Evolutionary conservation across 179 eudicot species (phyloP).

Genomic region (Silene coronaria): DNA sequence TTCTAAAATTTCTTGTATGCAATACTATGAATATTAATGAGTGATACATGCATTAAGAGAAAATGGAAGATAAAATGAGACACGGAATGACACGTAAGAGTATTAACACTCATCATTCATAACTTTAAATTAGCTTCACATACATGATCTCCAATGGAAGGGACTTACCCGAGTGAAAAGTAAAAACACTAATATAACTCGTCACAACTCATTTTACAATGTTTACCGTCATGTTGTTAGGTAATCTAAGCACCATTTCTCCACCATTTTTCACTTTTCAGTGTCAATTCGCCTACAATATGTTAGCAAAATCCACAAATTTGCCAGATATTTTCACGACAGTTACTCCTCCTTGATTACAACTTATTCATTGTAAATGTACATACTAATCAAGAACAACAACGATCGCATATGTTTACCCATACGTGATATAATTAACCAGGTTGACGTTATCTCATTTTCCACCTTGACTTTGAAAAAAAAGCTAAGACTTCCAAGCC

Average conservation of each 20-base stretch:
- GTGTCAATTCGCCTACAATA: not conserved
- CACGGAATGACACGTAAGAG: too few relatives aligned
- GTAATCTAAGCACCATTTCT: not conserved
- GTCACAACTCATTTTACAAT: not conserved
- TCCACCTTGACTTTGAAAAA: not conserved
- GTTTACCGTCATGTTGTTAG: not conserved
- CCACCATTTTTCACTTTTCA: not conserved
- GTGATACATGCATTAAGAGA: too few relatives aligned
- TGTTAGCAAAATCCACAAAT: not conserved
- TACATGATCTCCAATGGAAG: too few relatives aligned
- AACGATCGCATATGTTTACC: too few relatives aligned
- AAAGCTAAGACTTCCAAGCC: slow-evolving; percentile 66
- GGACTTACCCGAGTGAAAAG: too few relatives aligned
- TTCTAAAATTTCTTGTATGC: too few relatives aligned
- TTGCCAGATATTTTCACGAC: not conserved
- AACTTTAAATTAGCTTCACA: too few relatives aligned
- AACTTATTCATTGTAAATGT: not conserved
- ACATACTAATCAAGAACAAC: not conserved
- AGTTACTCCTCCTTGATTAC: not conserved
- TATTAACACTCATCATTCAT: too few relatives aligned
- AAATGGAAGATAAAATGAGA: too few relatives aligned
- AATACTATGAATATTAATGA: too few relatives aligned
- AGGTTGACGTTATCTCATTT: not conserved
- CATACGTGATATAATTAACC: not conserved
- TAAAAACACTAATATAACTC: not conserved